Evolutionary conservation across 2,329 filamentous ascomycete species (phyloP).

Genomic region (Orbilia brochopaga): DNA sequence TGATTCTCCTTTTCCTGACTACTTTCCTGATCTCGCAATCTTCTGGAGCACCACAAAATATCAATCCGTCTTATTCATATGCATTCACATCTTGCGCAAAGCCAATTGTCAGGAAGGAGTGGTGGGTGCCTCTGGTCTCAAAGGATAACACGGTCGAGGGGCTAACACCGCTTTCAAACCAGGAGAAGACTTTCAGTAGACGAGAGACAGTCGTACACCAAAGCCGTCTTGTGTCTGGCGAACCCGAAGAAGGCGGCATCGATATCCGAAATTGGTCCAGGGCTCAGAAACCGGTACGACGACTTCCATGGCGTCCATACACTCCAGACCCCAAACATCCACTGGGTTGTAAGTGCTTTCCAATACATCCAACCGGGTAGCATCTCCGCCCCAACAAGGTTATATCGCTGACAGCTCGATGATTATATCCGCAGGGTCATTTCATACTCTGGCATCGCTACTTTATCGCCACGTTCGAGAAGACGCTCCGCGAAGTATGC

Average conservation of each 20-base stretch:
- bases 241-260: conserved; percentile 56
- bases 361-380: conserved; percentile 1
- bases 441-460: conserved; percentile 62
- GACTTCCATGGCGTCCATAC: conserved; percentile 59
- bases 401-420: background rate
- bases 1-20: conserved; percentile 9
- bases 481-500: conserved; percentile 60
- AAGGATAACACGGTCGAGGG: background rate
- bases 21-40: conserved; percentile 2
- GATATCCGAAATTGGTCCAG: conserved; percentile 55
- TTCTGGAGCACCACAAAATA: background rate
- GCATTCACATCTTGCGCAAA: conserved; percentile 18
- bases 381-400: background rate
- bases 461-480: conserved; percentile 60
- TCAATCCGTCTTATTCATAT: conserved; percentile 1
- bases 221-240: conserved; percentile 58
- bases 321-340: conserved; percentile 57
- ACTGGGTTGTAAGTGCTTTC: conserved; percentile 55
- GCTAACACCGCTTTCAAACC: background rate
- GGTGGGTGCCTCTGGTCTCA: conserved; percentile 10
- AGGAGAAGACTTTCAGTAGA: conserved; percentile 51
- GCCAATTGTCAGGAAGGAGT: conserved; percentile 41
- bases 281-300: conserved; percentile 57
- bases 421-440: conserved; percentile 53
- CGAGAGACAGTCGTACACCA: conserved; percentile 56